phyloP scores from a whole-genome alignment of 441 rosid species.

The Melastoma candidum region DNA sequence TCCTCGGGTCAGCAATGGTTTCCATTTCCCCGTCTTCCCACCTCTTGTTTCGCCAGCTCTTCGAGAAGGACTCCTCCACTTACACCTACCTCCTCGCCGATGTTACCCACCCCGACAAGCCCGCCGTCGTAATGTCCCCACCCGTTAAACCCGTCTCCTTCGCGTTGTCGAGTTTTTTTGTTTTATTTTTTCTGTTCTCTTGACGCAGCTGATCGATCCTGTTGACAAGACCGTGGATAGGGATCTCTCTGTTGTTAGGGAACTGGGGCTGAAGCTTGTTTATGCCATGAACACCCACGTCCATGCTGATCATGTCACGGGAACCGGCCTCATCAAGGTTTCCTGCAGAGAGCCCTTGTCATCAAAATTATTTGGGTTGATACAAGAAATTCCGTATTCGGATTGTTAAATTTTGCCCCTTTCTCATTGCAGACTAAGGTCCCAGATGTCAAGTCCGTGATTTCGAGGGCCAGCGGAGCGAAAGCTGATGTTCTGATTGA shows the following conservation, averaged over 20 bases:
- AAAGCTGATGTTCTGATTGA: slow-evolving; percentile 66
- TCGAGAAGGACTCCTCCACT: slow-evolving; percentile 83
- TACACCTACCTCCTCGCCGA: slow-evolving; percentile 89
- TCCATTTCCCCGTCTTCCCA: too few relatives aligned
- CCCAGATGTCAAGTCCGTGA: slow-evolving; percentile 61
- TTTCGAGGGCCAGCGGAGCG: slow-evolving; percentile 73
- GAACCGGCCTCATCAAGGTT: slow-evolving; percentile 86
- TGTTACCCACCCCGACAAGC: slow-evolving; percentile 63
- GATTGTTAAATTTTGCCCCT: neutral
- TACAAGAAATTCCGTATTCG: neutral
- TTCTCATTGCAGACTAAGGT: slow-evolving; percentile 34
- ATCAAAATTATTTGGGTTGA: neutral
- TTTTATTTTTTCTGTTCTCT: neutral
- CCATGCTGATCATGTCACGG: slow-evolving; percentile 97
- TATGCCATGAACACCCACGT: slow-evolving; percentile 93
- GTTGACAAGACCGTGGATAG: slow-evolving; percentile 85
- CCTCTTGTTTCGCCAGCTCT: slow-evolving; percentile 81
- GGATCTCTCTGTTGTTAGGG: slow-evolving; percentile 56
- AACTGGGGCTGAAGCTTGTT: slow-evolving; percentile 68
- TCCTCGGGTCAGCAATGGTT: too few relatives aligned
- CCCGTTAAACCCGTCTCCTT: neutral
- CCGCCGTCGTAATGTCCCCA: slow-evolving; percentile 50
- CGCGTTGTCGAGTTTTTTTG: neutral
- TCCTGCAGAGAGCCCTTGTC: neutral
- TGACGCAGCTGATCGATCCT: slow-evolving; percentile 81